These are phyloP conservation scores for Stachybotrys chartarum DNA, from an alignment of 2,329 filamentous ascomycete species.

Conservation along the genomic window DNA sequence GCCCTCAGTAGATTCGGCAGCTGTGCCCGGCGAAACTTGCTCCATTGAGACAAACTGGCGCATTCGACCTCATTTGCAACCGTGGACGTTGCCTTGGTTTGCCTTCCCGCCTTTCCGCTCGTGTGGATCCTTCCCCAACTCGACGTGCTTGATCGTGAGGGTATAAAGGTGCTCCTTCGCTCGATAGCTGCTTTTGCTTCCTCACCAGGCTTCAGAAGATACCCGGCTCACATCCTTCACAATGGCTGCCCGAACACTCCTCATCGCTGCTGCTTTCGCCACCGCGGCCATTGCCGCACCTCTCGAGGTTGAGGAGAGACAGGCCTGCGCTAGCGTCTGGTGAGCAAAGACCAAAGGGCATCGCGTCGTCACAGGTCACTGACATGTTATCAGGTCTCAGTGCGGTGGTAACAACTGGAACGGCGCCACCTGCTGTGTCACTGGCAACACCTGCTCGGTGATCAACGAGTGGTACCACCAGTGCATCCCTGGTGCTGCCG, in stretches of 20 bases:
- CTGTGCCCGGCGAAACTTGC: background rate
- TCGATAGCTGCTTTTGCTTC: background rate
- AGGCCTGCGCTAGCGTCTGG: constrained; percentile 26
- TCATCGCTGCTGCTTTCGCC: constrained; percentile 8
- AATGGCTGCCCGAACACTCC: constrained; percentile 1
- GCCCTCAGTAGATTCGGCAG: background rate
- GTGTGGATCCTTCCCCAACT: background rate
- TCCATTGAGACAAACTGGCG: background rate
- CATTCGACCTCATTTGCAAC: background rate
- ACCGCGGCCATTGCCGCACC: constrained; percentile 30
- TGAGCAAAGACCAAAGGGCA: constrained; percentile 9
- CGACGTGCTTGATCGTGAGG: background rate
- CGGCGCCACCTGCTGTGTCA: constrained; percentile 36
- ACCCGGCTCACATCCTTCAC: background rate
- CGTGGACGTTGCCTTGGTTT: background rate
- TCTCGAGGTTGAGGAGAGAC: constrained; percentile 24
- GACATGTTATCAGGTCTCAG: constrained; percentile 22
- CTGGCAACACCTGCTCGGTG: constrained; percentile 27
- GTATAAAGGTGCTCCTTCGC: background rate
- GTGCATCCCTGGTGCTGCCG: constrained; percentile 16
- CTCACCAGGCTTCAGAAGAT: background rate
- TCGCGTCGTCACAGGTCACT: background rate
- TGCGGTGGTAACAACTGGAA: constrained; percentile 38
- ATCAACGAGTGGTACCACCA: constrained; percentile 30
- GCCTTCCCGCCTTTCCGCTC: background rate